Evolutionary conservation across 352 stramenopile genomes (phyloP).

Genomic region (Phytophthora crassamura): DNA sequence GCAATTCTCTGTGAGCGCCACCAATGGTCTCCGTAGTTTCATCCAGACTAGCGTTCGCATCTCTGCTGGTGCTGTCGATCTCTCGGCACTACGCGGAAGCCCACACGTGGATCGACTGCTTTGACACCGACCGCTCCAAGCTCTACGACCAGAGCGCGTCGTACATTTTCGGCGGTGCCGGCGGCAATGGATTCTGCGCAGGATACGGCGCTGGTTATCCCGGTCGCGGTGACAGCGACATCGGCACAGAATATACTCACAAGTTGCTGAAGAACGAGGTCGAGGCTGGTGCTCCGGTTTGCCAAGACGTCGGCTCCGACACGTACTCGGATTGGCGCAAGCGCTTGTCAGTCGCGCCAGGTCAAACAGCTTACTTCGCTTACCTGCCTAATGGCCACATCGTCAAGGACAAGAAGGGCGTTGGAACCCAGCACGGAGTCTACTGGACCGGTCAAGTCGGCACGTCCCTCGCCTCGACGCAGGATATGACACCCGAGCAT

Average conservation of each 20-base stretch:
- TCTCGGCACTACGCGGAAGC: constrained; percentile 33
- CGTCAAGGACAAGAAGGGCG: constrained; percentile 72
- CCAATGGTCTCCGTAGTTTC: constrained; percentile 26
- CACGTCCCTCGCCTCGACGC: constrained; percentile 50
- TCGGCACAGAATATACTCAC: constrained; percentile 67
- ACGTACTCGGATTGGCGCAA: constrained; percentile 68
- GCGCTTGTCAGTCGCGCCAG: constrained; percentile 47
- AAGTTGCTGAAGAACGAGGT: constrained; percentile 78
- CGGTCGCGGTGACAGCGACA: constrained; percentile 52
- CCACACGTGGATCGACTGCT: constrained; percentile 69
- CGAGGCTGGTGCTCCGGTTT: constrained; percentile 54
- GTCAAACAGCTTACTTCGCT: constrained; percentile 52
- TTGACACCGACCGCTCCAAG: constrained; percentile 59
- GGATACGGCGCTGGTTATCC: constrained; percentile 70
- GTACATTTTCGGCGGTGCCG: constrained; percentile 79
- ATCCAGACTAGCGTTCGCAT: constrained; percentile 11
- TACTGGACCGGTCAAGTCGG: constrained; percentile 65
- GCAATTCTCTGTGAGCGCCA: neutral
- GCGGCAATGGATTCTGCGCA: constrained; percentile 67
- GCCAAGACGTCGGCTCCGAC: constrained; percentile 50
- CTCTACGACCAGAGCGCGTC: constrained; percentile 66
- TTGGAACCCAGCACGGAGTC: constrained; percentile 62
- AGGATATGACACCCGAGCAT: constrained; percentile 53
- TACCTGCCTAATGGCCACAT: constrained; percentile 72
- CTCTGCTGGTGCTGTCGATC: constrained; percentile 20